phyloP scores from a whole-genome alignment of 352 stramenopile genomes.

The Phytophthora aleatoria region DNA sequence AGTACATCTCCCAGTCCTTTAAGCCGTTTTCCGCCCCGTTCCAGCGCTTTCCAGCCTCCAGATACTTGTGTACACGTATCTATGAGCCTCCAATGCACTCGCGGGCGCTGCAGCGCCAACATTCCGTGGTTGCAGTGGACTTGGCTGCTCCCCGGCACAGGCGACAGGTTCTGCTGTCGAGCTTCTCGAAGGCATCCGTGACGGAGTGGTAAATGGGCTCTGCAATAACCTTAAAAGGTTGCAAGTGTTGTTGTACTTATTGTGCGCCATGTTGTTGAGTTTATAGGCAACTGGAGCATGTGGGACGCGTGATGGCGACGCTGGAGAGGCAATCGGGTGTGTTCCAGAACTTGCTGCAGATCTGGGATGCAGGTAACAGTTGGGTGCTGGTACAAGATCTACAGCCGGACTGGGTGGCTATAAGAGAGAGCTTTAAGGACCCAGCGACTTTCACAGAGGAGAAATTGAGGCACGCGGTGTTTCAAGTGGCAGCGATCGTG shows the following conservation, averaged over 20 bases:
- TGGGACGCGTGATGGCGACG: slow-evolving; percentile 39
- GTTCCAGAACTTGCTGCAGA: slow-evolving; percentile 54
- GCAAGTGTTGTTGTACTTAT: background rate
- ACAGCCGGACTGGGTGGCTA: slow-evolving; percentile 31
- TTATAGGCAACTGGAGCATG: slow-evolving; percentile 51
- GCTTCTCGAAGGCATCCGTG: slow-evolving; percentile 40
- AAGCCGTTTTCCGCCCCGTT: slow-evolving; percentile 16
- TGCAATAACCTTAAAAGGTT: background rate
- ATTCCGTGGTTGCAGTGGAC: slow-evolving; percentile 36
- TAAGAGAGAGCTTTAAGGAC: slow-evolving; percentile 34
- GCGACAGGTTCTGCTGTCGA: slow-evolving; percentile 44
- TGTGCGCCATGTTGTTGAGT: background rate
- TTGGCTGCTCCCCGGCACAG: slow-evolving; percentile 25
- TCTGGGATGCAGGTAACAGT: slow-evolving; percentile 55
- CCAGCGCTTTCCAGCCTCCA: slow-evolving; percentile 31
- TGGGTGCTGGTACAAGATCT: slow-evolving; percentile 69
- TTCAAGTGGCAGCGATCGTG: slow-evolving; percentile 57
- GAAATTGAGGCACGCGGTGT: slow-evolving; percentile 48
- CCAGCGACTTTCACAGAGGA: slow-evolving; percentile 43
- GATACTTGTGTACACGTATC: slow-evolving; percentile 30
- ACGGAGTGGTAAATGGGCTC: slow-evolving; percentile 38
- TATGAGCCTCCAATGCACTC: slow-evolving; percentile 22
- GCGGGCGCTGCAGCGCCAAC: slow-evolving; percentile 13
- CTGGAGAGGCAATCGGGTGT: slow-evolving; percentile 33
- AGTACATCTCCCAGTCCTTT: slow-evolving; percentile 17